phyloP scores from a whole-genome alignment of 2,329 filamentous ascomycete species.

The Cercospora sesami region DNA sequence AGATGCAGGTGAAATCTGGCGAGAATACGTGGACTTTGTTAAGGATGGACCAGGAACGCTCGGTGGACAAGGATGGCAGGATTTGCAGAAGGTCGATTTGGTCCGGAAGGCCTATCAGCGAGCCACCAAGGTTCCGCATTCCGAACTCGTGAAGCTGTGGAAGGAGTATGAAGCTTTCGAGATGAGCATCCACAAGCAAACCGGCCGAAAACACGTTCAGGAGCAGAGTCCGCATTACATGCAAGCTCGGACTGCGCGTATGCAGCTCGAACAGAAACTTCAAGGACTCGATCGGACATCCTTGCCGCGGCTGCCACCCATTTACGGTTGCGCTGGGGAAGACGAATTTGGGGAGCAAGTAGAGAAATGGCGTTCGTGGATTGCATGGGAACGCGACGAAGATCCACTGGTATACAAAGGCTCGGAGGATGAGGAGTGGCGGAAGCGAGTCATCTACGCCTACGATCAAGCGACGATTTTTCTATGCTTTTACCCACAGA shows the following conservation, averaged over 20 bases:
- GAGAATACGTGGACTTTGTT: conserved; percentile 92
- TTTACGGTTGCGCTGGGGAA: conserved; percentile 81
- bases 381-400: conserved; percentile 83
- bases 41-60: conserved; percentile 76
- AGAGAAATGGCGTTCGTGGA: conserved; percentile 88
- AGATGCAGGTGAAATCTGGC: conserved; percentile 86
- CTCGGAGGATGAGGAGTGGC: conserved; percentile 74
- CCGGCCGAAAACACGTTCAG: conserved; percentile 89
- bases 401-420: conserved; percentile 83
- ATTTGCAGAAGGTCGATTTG: conserved; percentile 96
- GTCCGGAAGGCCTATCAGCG: conserved; percentile 89
- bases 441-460: conserved; percentile 78
- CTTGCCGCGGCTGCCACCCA: conserved; percentile 77
- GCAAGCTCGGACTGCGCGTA: conserved; percentile 89
- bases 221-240: conserved; percentile 92
- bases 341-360: conserved; percentile 82
- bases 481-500: conserved; percentile 88
- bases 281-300: conserved; percentile 73
- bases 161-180: conserved; percentile 98
- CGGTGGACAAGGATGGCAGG: conserved; percentile 88
- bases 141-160: conserved; percentile 81
- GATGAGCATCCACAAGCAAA: conserved; percentile 87
- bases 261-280: conserved; percentile 85
- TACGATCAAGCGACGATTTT: conserved; percentile 95
- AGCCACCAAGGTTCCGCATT: conserved; percentile 82